Evolutionary conservation across 1,284 basidiomycete genomes (phyloP).

Genomic region (Mrakiaceae sp.): DNA sequence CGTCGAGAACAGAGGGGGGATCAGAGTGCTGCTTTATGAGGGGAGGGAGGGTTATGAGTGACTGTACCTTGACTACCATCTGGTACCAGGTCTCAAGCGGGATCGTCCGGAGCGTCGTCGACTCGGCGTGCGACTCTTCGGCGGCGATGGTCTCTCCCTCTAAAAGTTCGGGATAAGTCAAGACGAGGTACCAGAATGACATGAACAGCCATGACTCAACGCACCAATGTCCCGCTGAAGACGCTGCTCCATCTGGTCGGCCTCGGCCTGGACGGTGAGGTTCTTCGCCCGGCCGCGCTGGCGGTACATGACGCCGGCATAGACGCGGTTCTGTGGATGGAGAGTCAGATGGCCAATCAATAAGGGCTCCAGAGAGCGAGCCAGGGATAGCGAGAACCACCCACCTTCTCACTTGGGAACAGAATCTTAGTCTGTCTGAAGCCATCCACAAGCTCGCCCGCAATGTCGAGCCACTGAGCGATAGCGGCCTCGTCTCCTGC

Average conservation of each 20-base stretch:
- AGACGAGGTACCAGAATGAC: background rate
- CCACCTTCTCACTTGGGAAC: conserved; percentile 63
- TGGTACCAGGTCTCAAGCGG: conserved; percentile 74
- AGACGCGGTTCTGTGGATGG: background rate
- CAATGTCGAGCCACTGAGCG: conserved; percentile 62
- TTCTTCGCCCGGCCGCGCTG: background rate
- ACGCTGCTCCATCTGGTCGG: conserved; percentile 60
- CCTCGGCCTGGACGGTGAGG: conserved; percentile 32
- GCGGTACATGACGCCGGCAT: background rate
- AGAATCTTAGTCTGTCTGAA: conserved; percentile 75
- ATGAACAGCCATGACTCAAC: conserved; percentile 22
- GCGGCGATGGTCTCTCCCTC: conserved; percentile 29
- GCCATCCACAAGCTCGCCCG: conserved; percentile 72
- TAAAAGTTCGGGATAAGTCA: conserved; percentile 22
- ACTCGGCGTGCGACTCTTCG: conserved; percentile 24
- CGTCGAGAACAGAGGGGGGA: background rate
- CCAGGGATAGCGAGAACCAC: conserved; percentile 23
- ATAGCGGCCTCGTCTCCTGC: conserved; percentile 34
- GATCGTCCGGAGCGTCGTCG: conserved; percentile 60
- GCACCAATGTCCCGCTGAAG: conserved; percentile 60
- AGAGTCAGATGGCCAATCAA: background rate
- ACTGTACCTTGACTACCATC: conserved; percentile 66
- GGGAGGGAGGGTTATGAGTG: no score
- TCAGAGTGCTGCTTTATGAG: background rate
- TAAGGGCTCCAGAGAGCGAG: background rate